Evolutionary conservation across 2,329 filamentous ascomycete genomes (phyloP).

Genomic region (Ophiocordyceps unilateralis): DNA sequence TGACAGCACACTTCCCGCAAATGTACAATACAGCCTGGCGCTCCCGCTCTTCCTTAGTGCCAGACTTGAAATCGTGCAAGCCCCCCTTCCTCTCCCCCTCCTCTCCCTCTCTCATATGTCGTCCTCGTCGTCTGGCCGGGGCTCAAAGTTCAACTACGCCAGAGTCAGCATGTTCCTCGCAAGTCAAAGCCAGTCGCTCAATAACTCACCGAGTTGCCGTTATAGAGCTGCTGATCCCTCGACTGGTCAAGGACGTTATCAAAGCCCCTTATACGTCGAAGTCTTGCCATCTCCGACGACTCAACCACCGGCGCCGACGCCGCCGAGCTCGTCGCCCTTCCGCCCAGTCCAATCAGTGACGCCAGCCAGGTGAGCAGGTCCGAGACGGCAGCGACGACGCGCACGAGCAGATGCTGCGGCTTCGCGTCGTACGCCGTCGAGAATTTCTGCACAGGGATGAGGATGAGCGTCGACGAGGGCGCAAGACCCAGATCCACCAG

Average conservation of each 20-base stretch:
- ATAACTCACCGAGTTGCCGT: constrained; percentile 65
- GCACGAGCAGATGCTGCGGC: constrained; percentile 11
- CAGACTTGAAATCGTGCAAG: constrained; percentile 2
- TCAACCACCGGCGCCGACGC: neutral
- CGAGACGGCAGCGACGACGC: constrained; percentile 13
- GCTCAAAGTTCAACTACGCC: constrained; percentile 49
- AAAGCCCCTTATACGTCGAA: constrained; percentile 10
- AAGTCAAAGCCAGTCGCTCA: neutral
- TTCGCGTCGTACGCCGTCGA: constrained; percentile 21
- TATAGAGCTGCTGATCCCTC: constrained; percentile 61
- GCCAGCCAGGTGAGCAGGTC: constrained; percentile 18
- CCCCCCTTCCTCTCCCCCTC: neutral
- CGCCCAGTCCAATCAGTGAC: constrained; percentile 12
- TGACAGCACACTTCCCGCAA: neutral
- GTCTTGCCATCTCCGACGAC: constrained; percentile 6
- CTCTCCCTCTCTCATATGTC: constrained; percentile 15
- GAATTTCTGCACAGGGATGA: constrained; percentile 48
- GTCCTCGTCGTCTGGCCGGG: constrained; percentile 37
- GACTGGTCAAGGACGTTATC: constrained; percentile 33
- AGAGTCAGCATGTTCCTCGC: too few relatives aligned
- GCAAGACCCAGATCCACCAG: constrained; percentile 55
- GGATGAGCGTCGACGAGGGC: constrained; percentile 67
- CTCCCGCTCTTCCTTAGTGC: constrained; percentile 6
- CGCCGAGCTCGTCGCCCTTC: neutral
- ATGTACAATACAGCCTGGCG: constrained; percentile 9